Conservation (phyloP, 2,329 filamentous ascomycete genomes). For the Mycosphaerella sp. region DNA sequence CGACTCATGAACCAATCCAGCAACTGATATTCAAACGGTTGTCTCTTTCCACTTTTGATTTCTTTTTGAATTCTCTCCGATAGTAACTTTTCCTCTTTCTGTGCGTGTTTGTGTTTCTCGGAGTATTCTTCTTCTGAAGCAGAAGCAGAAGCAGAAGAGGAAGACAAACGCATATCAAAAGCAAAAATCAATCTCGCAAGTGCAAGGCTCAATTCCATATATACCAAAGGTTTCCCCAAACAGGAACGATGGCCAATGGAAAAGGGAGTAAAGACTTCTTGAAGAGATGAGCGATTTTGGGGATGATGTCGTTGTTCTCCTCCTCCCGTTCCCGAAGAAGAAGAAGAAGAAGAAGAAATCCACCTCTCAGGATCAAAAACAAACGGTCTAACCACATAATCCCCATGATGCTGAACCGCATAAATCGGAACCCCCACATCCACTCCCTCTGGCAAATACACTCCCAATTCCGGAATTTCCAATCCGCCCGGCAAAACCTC, state of each 20-base stretch:
- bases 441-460: slow-evolving; percentile 34
- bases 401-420: slow-evolving; percentile 33
- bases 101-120: too few species aligned
- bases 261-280: slow-evolving; percentile 68
- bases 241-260: slow-evolving; percentile 63
- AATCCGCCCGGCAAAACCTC: slow-evolving; percentile 31
- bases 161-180: slow-evolving; percentile 20
- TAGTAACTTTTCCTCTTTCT: too few species aligned
- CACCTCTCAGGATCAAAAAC: slow-evolving; percentile 23
- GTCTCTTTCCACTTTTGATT: too few species aligned
- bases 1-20: too few species aligned
- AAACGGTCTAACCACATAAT: slow-evolving; percentile 28
- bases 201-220: slow-evolving; percentile 25
- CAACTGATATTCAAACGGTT: too few species aligned
- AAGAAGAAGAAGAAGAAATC: slow-evolving; percentile 21
- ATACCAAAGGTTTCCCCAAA: slow-evolving; percentile 53
- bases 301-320: slow-evolving; percentile 8
- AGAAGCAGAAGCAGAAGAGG: too few species aligned
- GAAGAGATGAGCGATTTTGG: slow-evolving; percentile 26
- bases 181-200: slow-evolving; percentile 24
- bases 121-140: too few species aligned
- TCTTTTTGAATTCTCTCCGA: too few species aligned
- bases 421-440: slow-evolving; percentile 34
- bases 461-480: slow-evolving; percentile 31
- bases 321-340: neutral